A percentile compares a stretch with the other conserved stretches of the same genome.
Conservation (phyloP, 768 basidiomycete genomes). For the Nevesoporus exiguus region DNA sequence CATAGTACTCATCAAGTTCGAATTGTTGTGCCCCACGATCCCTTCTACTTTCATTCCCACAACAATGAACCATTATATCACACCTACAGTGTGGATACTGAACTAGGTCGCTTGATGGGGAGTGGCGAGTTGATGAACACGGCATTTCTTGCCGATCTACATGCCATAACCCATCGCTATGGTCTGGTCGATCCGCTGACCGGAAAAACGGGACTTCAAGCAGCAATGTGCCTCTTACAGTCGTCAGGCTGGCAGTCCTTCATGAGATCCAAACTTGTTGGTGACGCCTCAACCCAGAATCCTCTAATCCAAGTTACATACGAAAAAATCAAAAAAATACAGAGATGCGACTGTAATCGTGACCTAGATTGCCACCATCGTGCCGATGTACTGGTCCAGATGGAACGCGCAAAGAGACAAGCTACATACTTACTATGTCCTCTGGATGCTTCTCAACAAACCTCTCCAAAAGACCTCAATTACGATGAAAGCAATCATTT, state of each 20-base stretch:
- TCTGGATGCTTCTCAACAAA: too few relatives aligned
- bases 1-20: background rate
- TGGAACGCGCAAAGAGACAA: too few relatives aligned
- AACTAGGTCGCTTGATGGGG: background rate
- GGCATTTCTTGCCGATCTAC: background rate
- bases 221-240: background rate
- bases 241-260: background rate
- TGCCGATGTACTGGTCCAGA: too few relatives aligned
- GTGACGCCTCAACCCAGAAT: too few relatives aligned
- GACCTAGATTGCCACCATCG: too few relatives aligned
- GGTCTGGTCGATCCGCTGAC: background rate
- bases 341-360: too few relatives aligned
- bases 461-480: too few relatives aligned
- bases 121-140: background rate
- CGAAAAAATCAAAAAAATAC: too few relatives aligned
- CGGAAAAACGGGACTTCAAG: background rate
- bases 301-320: too few relatives aligned
- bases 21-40: background rate
- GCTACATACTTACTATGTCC: too few relatives aligned
- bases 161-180: background rate
- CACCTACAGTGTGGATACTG: background rate
- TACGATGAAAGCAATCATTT: background rate
- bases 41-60: too few relatives aligned
- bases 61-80: background rate
- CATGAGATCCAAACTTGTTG: background rate